Percentiles rank a stretch among this genome's conserved stretches.
phyloP scores from a whole-genome alignment of 257 asterid species.

The Ophiorrhiza pumila region DNA sequence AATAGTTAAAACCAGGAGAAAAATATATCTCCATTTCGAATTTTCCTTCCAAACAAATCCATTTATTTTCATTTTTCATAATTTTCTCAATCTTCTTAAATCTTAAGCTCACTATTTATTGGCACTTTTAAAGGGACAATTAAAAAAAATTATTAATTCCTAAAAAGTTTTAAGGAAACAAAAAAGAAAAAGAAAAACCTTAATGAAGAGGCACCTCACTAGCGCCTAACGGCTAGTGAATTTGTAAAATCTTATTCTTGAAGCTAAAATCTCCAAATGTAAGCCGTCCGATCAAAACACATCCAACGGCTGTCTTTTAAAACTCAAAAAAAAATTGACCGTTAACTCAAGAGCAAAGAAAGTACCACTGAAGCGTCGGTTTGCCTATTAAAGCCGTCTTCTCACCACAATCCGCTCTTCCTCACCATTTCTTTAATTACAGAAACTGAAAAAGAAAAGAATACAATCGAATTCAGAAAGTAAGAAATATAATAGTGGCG shows the following conservation, averaged over 20 bases:
- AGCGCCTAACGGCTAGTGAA: too few species aligned
- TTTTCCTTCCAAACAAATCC: too few species aligned
- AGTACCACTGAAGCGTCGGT: neutral
- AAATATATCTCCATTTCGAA: too few species aligned
- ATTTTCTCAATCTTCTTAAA: too few species aligned
- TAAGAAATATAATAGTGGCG: too few species aligned
- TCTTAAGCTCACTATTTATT: neutral
- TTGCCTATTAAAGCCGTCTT: constrained; percentile 7
- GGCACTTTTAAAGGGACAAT: neutral
- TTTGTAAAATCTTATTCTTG: too few species aligned
- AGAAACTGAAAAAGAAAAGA: neutral
- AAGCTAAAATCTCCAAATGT: neutral
- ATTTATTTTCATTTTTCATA: too few species aligned
- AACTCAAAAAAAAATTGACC: constrained; percentile 40
- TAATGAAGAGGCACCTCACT: too few species aligned
- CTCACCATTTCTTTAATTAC: neutral
- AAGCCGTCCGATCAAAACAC: constrained; percentile 24
- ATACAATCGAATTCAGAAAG: too few species aligned
- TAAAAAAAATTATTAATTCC: neutral
- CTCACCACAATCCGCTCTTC: constrained; percentile 1
- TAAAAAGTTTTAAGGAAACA: too few species aligned
- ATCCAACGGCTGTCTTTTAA: constrained; percentile 38
- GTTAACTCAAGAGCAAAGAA: constrained; percentile 27
- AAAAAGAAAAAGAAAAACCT: neutral
- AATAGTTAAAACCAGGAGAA: too few species aligned